These are phyloP conservation scores for Adiantum capillusveneris DNA, from an alignment of 75 land plant species.

Conservation along the genomic window DNA sequence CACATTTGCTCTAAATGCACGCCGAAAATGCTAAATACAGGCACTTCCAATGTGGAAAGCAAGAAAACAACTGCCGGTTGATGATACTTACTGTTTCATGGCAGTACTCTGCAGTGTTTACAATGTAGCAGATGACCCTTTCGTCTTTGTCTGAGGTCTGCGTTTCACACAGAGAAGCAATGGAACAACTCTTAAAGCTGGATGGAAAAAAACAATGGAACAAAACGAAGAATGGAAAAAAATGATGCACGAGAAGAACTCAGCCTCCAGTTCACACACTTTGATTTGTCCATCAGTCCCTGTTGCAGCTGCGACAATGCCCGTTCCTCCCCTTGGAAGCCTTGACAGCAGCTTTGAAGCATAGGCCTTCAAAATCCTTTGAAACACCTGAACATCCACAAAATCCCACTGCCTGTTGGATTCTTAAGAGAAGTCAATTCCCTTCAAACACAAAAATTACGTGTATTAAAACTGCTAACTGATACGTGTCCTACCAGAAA, in stretches of 20 bases:
- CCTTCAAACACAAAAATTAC: too few species aligned
- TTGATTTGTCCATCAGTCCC: slow-evolving; percentile 85
- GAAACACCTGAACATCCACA: slow-evolving; percentile 77
- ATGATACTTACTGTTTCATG: slow-evolving; percentile 78
- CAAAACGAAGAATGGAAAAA: background rate
- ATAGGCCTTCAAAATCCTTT: slow-evolving; percentile 84
- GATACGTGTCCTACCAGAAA: slow-evolving; percentile 88
- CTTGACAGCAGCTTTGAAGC: slow-evolving; percentile 71
- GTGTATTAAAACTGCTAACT: too few species aligned
- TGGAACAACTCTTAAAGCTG: background rate
- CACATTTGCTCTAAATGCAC: too few species aligned
- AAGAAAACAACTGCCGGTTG: too few species aligned
- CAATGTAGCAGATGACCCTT: slow-evolving; percentile 90
- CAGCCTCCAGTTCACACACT: slow-evolving; percentile 45
- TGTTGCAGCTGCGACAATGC: slow-evolving; percentile 93
- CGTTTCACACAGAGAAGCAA: slow-evolving; percentile 1
- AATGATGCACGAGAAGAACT: too few species aligned
- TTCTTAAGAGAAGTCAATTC: too few species aligned
- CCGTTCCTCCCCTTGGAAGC: slow-evolving; percentile 85
- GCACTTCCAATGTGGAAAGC: too few species aligned
- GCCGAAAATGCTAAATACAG: too few species aligned
- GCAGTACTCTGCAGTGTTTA: slow-evolving; percentile 97
- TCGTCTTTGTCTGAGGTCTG: slow-evolving; percentile 97
- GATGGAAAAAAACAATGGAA: too few species aligned
- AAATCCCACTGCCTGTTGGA: too few species aligned